Conservation (phyloP, 352 stramenopile genomes). For the Paralagenidium karlingii region DNA sequence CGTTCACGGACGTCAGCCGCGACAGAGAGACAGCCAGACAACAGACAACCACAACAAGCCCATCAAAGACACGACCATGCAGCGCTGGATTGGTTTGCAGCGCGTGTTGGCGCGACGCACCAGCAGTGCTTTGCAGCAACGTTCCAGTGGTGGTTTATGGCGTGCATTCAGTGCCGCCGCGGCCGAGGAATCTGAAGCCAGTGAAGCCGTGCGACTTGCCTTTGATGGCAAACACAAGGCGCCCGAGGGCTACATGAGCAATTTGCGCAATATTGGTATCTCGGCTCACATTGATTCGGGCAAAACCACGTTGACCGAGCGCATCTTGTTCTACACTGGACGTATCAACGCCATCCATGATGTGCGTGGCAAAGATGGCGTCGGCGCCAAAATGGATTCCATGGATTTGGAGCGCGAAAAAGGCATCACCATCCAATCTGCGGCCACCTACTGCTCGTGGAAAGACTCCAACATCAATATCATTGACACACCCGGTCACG, state of each 20-base stretch:
- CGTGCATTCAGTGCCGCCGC: too few relatives aligned
- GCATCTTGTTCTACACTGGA: constrained; percentile 99
- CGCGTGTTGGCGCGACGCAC: too few relatives aligned
- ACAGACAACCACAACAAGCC: too few relatives aligned
- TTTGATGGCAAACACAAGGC: too few relatives aligned
- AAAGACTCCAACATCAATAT: constrained; percentile 99
- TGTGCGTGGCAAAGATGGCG: constrained; percentile 94
- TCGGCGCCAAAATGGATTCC: constrained; percentile 99
- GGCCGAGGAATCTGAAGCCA: too few relatives aligned
- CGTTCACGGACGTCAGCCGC: too few relatives aligned
- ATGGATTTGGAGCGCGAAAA: constrained; percentile 99
- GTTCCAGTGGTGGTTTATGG: too few relatives aligned
- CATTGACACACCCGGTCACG: constrained; percentile 99
- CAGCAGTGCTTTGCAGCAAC: too few relatives aligned
- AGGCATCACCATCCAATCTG: constrained; percentile 99
- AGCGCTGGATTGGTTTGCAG: too few relatives aligned
- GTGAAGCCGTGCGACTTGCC: too few relatives aligned
- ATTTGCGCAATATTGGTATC: constrained; percentile 92
- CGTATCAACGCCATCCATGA: constrained; percentile 96
- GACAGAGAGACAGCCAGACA: too few relatives aligned
- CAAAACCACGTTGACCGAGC: constrained; percentile 99
- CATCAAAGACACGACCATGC: too few relatives aligned
- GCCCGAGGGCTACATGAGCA: constrained; percentile 67
- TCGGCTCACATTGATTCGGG: constrained; percentile 96
- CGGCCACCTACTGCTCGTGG: constrained; percentile 94